Percentiles rank a stretch among this genome's conserved stretches.
phyloP scores from a whole-genome alignment of 352 stramenopile species.

The Globisporangium yorkense region DNA sequence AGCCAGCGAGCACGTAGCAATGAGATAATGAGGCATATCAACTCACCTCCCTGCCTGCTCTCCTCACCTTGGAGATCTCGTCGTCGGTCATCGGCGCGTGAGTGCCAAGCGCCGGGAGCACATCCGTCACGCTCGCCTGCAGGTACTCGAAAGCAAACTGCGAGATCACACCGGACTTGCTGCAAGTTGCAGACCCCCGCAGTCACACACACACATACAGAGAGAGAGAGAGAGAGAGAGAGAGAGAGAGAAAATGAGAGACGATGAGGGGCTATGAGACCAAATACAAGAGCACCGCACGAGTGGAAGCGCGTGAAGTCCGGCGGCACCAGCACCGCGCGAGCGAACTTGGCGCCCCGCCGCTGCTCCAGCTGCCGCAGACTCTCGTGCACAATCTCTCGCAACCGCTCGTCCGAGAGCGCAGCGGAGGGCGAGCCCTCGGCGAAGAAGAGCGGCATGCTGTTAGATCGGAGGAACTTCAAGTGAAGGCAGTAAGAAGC shows the following conservation, averaged over 20 bases:
- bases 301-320: slow-evolving; percentile 97
- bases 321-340: slow-evolving; percentile 91
- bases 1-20: neutral
- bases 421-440: slow-evolving; percentile 60
- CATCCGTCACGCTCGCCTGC: slow-evolving; percentile 73
- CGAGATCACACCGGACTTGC: slow-evolving; percentile 90
- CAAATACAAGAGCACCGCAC: slow-evolving; percentile 24
- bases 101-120: slow-evolving; percentile 94
- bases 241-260: neutral
- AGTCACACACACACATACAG: neutral
- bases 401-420: slow-evolving; percentile 56
- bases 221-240: neutral
- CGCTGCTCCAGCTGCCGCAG: slow-evolving; percentile 59
- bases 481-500: neutral
- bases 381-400: slow-evolving; percentile 52
- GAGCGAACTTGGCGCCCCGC: slow-evolving; percentile 41
- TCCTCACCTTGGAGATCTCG: slow-evolving; percentile 79
- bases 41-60: neutral
- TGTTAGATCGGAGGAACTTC: neutral
- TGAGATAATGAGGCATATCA: neutral
- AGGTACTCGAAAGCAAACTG: slow-evolving; percentile 92
- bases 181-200: slow-evolving; percentile 11
- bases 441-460: slow-evolving; percentile 70
- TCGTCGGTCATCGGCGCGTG: slow-evolving; percentile 94
- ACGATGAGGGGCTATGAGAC: no score